Percentiles rank a stretch among this genome's conserved stretches.
Conservation (phyloP, 495 filamentous ascomycete genomes). For the Hypoxylon crocopeplum region DNA sequence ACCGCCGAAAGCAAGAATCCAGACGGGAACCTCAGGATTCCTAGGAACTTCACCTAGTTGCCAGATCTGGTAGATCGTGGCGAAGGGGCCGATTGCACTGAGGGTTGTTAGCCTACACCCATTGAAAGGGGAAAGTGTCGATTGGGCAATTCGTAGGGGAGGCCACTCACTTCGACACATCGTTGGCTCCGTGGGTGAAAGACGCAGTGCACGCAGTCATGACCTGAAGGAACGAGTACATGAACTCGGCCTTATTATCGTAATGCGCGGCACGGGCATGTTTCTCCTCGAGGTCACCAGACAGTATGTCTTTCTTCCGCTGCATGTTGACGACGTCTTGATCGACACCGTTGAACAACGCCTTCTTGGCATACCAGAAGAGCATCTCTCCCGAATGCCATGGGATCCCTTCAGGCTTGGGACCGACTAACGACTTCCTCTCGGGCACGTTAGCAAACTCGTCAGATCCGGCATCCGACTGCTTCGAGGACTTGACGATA, state of each 20-base stretch:
- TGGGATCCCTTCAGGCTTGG: slow-evolving; percentile 42
- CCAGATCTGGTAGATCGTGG: slow-evolving; percentile 74
- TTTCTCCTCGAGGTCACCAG: slow-evolving; percentile 61
- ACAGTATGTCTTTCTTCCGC: slow-evolving; percentile 46
- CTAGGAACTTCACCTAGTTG: slow-evolving; percentile 51
- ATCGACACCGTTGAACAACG: slow-evolving; percentile 65
- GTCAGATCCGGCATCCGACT: slow-evolving; percentile 8
- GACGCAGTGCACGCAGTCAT: slow-evolving; percentile 76
- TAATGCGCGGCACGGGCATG: slow-evolving; percentile 70
- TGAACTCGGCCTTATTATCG: slow-evolving; percentile 78
- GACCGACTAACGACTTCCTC: slow-evolving; percentile 41
- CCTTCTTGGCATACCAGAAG: slow-evolving; percentile 52
- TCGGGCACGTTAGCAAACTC: slow-evolving; percentile 25
- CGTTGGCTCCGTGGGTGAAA: slow-evolving; percentile 83
- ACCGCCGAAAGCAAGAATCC: slow-evolving; percentile 70
- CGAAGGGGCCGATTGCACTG: slow-evolving; percentile 71
- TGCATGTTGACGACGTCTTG: slow-evolving; percentile 62
- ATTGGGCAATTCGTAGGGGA: not conserved
- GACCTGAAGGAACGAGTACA: slow-evolving; percentile 77
- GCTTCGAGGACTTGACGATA: slow-evolving; percentile 20
- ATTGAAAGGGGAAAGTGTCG: not conserved
- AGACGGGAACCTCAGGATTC: slow-evolving; percentile 67
- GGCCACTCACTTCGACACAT: slow-evolving; percentile 65
- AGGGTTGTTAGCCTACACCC: not conserved
- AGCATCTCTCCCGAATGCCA: slow-evolving; percentile 52